phyloP scores from a whole-genome alignment of 192 early-diverging fungal species.

The Dissophora ornata region DNA sequence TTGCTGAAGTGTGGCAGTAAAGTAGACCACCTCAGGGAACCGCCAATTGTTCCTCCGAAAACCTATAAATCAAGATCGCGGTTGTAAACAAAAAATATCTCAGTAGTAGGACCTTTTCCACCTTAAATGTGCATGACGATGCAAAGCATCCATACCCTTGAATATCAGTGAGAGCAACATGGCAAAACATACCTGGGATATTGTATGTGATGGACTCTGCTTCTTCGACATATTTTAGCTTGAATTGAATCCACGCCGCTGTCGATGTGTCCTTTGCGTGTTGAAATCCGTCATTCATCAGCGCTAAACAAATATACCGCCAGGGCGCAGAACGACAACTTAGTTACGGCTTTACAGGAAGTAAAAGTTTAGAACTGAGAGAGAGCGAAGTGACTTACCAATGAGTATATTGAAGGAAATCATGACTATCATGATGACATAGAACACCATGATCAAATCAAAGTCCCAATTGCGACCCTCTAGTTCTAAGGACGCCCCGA shows the following conservation, averaged over 20 bases:
- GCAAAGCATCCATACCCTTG: not conserved
- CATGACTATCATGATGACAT: not conserved
- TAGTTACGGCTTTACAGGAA: constrained; percentile 7
- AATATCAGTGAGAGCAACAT: not conserved
- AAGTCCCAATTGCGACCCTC: not conserved
- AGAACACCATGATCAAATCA: constrained; percentile 14
- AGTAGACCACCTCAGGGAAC: constrained; percentile 1
- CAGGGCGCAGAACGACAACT: constrained; percentile 1
- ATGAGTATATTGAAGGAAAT: constrained; percentile 9
- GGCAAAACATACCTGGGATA: constrained; percentile 11
- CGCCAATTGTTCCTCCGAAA: not conserved
- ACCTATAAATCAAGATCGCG: constrained; percentile 1
- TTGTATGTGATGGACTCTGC: constrained; percentile 10
- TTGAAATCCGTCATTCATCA: constrained; percentile 16
- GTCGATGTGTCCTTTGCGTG: not conserved
- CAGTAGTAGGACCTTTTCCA: not conserved
- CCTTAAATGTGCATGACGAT: not conserved
- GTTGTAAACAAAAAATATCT: constrained; percentile 3
- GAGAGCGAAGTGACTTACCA: not conserved
- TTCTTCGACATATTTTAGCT: constrained; percentile 4
- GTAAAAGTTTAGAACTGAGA: not conserved
- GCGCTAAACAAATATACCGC: constrained; percentile 2
- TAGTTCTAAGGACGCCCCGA: not conserved
- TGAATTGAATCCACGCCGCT: constrained; percentile 2
- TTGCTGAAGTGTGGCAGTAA: constrained; percentile 15